Base-by-base conservation (phyloP, 2,329 filamentous ascomycete genomes). In the Colletotrichum graminicola region DNA sequence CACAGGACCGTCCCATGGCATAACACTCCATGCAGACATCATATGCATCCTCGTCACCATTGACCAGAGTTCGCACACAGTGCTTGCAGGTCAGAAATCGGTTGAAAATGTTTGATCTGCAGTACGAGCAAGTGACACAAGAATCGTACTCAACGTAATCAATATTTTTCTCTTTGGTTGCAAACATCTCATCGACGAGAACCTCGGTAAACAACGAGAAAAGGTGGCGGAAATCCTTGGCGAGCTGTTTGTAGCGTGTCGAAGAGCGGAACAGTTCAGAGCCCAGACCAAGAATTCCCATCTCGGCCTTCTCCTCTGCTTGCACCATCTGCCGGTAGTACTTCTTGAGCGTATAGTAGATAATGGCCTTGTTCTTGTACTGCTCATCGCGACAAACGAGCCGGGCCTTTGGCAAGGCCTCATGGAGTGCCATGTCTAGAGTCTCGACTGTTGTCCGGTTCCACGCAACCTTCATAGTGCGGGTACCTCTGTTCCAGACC, bases 21-120 rank as follows among this genome's bases (percentile, higher is more conserved):
- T 97, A 99, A 78, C 96, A 99, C 76, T 99, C 96, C 93, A 99
- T 95, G 78, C 96, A 99, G 29, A 99, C 88, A 79, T 99, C 96
- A 79, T 98, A 99, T 0, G 93, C 93, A 77, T 98, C 93, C 66
- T 94, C 92, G 21, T 87, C 89, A 41, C 90, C 93, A 71, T 88
- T 88, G 14, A 88, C 84, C 26, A 93, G 85, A 60, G 87, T 84
- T 45, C 91, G 87, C 56, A 94, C 88, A 79, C 96, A 99, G 64
- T 91, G 89, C 70, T 94, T 94, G 84, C 96, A 99, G 4, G 95
- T 97, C 32, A 99, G 82, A 78, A 99, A 99, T 3, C 94, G 89
- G 80, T 99, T 99, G 86, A 98, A 98, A 66, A 99, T 97, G 78
- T 98, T 98, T 74, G 93, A 93, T 55, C 96, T 88, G 79, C 96